These are phyloP conservation scores for Aspergillus uvarum DNA, from an alignment of 2,329 filamentous ascomycete species.

Conservation along the genomic window DNA sequence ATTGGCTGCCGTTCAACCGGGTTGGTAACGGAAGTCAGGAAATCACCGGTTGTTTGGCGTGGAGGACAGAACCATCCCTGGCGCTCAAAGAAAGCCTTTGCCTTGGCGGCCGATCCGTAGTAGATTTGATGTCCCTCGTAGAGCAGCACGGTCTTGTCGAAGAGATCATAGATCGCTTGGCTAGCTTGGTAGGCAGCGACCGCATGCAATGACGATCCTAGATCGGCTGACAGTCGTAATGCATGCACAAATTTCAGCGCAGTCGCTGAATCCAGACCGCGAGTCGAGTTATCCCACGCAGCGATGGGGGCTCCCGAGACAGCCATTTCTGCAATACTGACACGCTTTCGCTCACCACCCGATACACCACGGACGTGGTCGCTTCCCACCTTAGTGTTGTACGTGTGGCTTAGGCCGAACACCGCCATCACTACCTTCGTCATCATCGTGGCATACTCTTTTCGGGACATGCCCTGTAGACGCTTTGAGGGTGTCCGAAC, in stretches of 20 bases:
- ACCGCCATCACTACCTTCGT: slow-evolving; percentile 46
- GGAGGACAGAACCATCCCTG: slow-evolving; percentile 67
- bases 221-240: slow-evolving; percentile 47
- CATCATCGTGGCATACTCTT: slow-evolving; percentile 42
- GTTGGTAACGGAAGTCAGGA: slow-evolving; percentile 67
- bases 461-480: slow-evolving; percentile 29
- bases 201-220: slow-evolving; percentile 46
- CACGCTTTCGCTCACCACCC: slow-evolving; percentile 60
- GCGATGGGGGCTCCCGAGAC: slow-evolving; percentile 45
- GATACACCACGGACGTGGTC: slow-evolving; percentile 60
- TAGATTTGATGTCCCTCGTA: slow-evolving; percentile 75
- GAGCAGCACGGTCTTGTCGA: slow-evolving; percentile 68
- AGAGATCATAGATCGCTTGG: slow-evolving; percentile 49
- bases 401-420: slow-evolving; percentile 48
- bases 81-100: slow-evolving; percentile 64
- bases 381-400: slow-evolving; percentile 47
- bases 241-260: slow-evolving; percentile 55
- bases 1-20: slow-evolving; percentile 56
- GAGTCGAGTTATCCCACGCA: slow-evolving; percentile 46
- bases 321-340: slow-evolving; percentile 57
- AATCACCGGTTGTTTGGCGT: slow-evolving; percentile 67
- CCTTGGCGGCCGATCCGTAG: slow-evolving; percentile 61
- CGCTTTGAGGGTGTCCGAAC: slow-evolving; percentile 51
- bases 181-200: slow-evolving; percentile 54
- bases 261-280: slow-evolving; percentile 51